A percentile compares a stretch with the other conserved stretches of the same genome.
Evolutionary conservation across 176 grass and related monocot genomes (phyloP).

Genomic region (Triticum turgidum): DNA sequence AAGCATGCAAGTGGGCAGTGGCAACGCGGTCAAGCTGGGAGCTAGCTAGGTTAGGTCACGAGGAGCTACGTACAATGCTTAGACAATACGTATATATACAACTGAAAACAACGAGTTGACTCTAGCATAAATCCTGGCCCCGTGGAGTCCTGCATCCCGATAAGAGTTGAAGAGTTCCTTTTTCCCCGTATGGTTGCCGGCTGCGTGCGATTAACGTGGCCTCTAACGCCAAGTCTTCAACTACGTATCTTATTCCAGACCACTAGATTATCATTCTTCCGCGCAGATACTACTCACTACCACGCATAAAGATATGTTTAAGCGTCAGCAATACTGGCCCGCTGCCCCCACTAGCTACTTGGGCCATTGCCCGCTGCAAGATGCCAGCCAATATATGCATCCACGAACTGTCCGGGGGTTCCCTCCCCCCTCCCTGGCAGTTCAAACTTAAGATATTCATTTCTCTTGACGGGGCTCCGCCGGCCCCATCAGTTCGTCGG

Average conservation of each 20-base stretch:
- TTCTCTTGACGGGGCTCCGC: too few relatives aligned
- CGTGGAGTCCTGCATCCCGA: not conserved
- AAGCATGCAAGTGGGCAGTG: not conserved
- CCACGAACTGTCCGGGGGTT: not conserved
- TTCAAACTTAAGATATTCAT: too few relatives aligned
- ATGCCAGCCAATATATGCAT: not conserved
- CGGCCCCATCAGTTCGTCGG: too few relatives aligned
- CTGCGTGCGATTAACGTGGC: conserved; percentile 28
- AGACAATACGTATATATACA: not conserved
- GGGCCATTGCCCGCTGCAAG: not conserved
- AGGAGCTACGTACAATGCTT: not conserved
- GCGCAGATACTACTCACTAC: not conserved
- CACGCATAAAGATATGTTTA: not conserved
- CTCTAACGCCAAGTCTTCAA: not conserved
- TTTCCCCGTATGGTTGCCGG: conserved; percentile 18
- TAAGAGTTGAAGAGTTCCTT: conserved; percentile 29
- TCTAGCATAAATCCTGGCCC: not conserved
- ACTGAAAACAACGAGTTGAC: conserved; percentile 10
- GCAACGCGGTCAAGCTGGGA: conserved; percentile 7
- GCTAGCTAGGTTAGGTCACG: conserved; percentile 23
- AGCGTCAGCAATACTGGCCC: not conserved
- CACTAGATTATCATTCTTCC: not conserved
- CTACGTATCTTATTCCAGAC: not conserved
- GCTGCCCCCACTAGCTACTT: not conserved
- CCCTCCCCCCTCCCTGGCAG: too few relatives aligned